These are phyloP conservation scores for Fallopia convolvulus DNA, from an alignment of 148 eudicot species.

Conservation along the genomic window DNA sequence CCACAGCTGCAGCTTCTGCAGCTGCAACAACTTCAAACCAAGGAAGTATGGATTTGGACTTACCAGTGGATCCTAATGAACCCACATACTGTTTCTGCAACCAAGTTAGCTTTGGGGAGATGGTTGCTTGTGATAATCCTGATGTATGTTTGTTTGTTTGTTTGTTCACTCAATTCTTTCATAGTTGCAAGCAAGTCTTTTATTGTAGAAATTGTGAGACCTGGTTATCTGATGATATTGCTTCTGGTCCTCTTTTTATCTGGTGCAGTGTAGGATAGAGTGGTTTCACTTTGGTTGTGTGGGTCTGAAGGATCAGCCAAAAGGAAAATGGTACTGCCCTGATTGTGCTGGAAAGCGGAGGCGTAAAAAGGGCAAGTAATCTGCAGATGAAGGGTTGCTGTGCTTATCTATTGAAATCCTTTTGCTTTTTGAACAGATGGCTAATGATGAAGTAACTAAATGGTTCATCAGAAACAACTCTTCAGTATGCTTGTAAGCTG, in stretches of 20 bases:
- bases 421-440: not conserved
- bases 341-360: constrained; percentile 59
- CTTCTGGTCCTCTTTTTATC: not conserved
- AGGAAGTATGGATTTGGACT: constrained; percentile 82
- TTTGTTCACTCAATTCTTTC: not conserved
- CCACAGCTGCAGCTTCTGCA: constrained; percentile 13
- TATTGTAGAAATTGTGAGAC: not conserved
- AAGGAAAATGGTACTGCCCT: constrained; percentile 87
- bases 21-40: constrained; percentile 43
- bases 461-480: not conserved
- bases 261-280: constrained; percentile 41
- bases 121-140: constrained; percentile 92
- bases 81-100: constrained; percentile 96
- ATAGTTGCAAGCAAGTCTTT: not conserved
- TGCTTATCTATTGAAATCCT: not conserved
- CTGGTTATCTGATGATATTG: constrained; percentile 10
- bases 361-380: constrained; percentile 50
- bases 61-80: constrained; percentile 99
- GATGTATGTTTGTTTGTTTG: constrained; percentile 58
- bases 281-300: constrained; percentile 52
- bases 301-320: constrained; percentile 54
- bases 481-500: not conserved
- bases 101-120: constrained; percentile 98
- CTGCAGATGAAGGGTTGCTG: not conserved
- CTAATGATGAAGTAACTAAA: not conserved